Conservation (phyloP, 164 flowering plant species). For the Dillenia suffruticosa region DNA sequence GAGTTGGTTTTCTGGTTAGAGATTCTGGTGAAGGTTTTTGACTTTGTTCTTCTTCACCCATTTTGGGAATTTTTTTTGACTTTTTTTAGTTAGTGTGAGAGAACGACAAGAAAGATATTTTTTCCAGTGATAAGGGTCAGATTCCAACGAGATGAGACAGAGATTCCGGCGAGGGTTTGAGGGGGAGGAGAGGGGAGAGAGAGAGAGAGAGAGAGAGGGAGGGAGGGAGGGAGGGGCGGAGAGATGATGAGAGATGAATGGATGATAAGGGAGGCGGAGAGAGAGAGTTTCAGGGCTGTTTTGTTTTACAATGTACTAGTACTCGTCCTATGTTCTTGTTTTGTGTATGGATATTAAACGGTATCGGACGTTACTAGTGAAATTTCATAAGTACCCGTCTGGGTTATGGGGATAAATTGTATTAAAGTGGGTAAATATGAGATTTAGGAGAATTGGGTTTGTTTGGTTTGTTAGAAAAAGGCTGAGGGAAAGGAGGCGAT, state of each 20-base stretch:
- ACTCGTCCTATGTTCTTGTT: background rate
- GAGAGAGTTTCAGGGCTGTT: background rate
- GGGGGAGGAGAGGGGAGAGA: background rate
- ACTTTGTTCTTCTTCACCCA: constrained; percentile 28
- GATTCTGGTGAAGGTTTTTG: constrained; percentile 9
- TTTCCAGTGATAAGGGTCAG: constrained; percentile 8
- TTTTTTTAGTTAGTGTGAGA: no score
- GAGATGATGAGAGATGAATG: background rate
- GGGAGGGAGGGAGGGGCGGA: background rate
- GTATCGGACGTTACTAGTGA: background rate
- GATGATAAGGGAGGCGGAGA: background rate
- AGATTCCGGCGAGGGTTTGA: constrained; percentile 1
- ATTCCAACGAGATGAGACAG: constrained; percentile 5
- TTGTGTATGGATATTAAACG: background rate
- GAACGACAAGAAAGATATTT: constrained; percentile 13
- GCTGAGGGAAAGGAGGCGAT: constrained; percentile 3
- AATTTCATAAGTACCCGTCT: no score
- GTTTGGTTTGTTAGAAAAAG: background rate
- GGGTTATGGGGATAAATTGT: no score
- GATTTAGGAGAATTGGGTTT: constrained; percentile 2
- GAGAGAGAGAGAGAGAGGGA: background rate
- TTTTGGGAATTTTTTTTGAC: constrained; percentile 15
- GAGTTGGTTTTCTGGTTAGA: constrained; percentile 13
- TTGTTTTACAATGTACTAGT: background rate
- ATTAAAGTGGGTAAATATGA: background rate